Conservation (phyloP, 129 eudicot genomes). For the Silybum marianum region DNA sequence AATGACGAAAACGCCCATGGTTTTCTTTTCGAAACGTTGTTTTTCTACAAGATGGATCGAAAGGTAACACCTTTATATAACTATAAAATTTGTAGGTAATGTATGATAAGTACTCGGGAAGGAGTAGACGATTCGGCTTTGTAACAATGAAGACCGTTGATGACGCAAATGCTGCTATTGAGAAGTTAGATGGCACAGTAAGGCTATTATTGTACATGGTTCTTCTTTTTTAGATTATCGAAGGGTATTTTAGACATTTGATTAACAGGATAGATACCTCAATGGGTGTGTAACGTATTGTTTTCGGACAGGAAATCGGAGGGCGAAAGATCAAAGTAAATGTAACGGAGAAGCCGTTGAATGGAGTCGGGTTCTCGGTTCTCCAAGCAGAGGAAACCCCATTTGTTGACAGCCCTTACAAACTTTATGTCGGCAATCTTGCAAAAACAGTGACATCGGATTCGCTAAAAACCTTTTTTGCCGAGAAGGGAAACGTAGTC, state of each 20-base stretch:
- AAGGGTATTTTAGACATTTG: slow-evolving; percentile 2
- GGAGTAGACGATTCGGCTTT: slow-evolving; percentile 90
- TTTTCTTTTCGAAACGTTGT: background rate
- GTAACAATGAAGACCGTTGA: slow-evolving; percentile 92
- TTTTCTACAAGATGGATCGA: background rate
- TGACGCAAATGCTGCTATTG: slow-evolving; percentile 82
- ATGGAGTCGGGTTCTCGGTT: slow-evolving; percentile 35
- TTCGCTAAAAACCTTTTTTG: slow-evolving; percentile 60
- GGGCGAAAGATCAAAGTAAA: slow-evolving; percentile 92
- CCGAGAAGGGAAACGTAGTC: slow-evolving; percentile 78
- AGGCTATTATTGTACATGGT: slow-evolving; percentile 9
- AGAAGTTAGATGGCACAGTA: slow-evolving; percentile 86
- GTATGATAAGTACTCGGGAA: slow-evolving; percentile 87
- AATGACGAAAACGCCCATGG: background rate
- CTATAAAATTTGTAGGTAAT: slow-evolving; percentile 55
- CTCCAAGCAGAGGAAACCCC: slow-evolving; percentile 81
- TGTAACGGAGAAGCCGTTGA: slow-evolving; percentile 83
- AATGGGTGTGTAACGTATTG: background rate
- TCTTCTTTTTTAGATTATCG: background rate
- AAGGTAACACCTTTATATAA: background rate
- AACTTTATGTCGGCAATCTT: slow-evolving; percentile 90
- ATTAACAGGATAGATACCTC: background rate
- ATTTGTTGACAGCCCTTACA: slow-evolving; percentile 85
- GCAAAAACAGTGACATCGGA: slow-evolving; percentile 87
- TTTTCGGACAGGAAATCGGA: slow-evolving; percentile 64